These are phyloP conservation scores for Boletus hoseneyae DNA, from an alignment of 1,284 basidiomycete genomes.

Conservation along the genomic window DNA sequence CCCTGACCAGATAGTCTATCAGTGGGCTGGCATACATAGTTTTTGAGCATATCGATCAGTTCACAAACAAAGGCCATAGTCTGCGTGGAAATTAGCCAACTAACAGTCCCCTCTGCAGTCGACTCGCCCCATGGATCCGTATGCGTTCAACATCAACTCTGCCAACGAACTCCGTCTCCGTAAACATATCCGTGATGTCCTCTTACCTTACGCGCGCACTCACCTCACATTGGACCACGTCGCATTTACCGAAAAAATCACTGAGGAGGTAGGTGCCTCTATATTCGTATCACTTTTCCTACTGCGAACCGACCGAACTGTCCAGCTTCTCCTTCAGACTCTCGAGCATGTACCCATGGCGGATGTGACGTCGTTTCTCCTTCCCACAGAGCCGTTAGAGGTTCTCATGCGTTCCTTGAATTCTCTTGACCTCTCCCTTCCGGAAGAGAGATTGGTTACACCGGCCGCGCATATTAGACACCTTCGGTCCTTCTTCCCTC, in stretches of 20 bases:
- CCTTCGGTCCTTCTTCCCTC: conserved; percentile 35
- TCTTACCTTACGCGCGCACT: conserved; percentile 50
- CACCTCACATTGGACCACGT: conserved; percentile 57
- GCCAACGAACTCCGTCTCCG: conserved; percentile 34
- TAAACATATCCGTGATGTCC: conserved; percentile 49
- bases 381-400: conserved; percentile 50
- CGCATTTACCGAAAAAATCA: conserved; percentile 47
- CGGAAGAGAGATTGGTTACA: conserved; percentile 44
- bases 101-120: background rate
- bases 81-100: conserved; percentile 9
- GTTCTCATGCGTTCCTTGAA: conserved; percentile 35
- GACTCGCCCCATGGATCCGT: conserved; percentile 15
- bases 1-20: too few species aligned
- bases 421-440: conserved; percentile 35
- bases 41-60: background rate
- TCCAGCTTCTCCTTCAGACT: conserved; percentile 43
- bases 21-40: background rate
- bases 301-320: conserved; percentile 7
- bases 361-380: conserved; percentile 47
- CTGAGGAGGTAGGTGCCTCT: conserved; percentile 41
- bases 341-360: conserved; percentile 42
- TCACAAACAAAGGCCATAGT: background rate
- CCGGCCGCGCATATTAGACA: conserved; percentile 37
- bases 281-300: background rate
- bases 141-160: conserved; percentile 20